These are phyloP conservation scores for Termitomyces sp. DNA, from an alignment of 768 basidiomycete genomes.

Conservation along the genomic window DNA sequence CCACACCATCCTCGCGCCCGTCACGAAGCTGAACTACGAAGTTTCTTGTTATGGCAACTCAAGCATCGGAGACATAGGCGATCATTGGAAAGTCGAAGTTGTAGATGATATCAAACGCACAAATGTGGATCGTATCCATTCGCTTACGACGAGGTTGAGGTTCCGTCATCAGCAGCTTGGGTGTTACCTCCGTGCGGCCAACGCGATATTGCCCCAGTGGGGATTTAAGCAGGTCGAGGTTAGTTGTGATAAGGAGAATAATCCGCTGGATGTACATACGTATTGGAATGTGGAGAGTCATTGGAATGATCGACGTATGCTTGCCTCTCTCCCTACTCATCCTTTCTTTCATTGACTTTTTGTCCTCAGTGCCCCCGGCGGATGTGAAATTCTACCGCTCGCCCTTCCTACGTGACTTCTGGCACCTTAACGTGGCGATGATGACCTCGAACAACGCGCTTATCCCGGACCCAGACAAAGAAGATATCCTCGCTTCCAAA, in stretches of 20 bases:
- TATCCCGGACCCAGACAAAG: conserved; percentile 96
- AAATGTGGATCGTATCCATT: conserved; percentile 70
- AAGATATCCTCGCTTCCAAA: conserved; percentile 92
- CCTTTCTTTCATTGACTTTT: not conserved
- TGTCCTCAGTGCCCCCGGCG: conserved; percentile 68
- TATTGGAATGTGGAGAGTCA: conserved; percentile 99
- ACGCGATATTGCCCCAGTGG: conserved; percentile 91
- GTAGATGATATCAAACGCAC: conserved; percentile 79
- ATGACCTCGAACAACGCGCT: conserved; percentile 99
- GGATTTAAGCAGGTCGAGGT: conserved; percentile 99
- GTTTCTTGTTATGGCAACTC: conserved; percentile 92
- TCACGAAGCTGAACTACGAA: conserved; percentile 87
- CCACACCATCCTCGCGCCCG: conserved; percentile 81
- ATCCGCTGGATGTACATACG: conserved; percentile 76
- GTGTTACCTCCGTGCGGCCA: conserved; percentile 89
- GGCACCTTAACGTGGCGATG: conserved; percentile 99
- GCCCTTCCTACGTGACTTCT: conserved; percentile 94
- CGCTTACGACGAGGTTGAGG: conserved; percentile 85
- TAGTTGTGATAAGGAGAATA: conserved; percentile 86
- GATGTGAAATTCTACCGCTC: conserved; percentile 83
- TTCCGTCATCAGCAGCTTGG: conserved; percentile 75
- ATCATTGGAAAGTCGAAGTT: conserved; percentile 91
- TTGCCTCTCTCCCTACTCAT: not conserved
- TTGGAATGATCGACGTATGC: conserved; percentile 91
- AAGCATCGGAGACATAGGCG: conserved; percentile 83